These are phyloP conservation scores for Noccaea bulbosa DNA, from an alignment of 345 rosid species.

Conservation along the genomic window DNA sequence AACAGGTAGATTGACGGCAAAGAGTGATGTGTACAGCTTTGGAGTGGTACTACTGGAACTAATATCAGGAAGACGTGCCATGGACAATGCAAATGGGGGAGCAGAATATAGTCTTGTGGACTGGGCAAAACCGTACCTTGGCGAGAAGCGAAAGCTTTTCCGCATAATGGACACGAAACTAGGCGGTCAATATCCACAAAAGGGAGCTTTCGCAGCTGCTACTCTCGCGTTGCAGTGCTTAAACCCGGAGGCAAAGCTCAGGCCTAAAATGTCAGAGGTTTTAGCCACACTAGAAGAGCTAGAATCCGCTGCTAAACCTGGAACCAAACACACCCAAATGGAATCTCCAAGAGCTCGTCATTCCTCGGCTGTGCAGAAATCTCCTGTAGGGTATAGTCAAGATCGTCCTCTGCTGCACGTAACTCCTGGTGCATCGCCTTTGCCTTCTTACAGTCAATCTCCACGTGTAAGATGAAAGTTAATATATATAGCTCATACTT, in stretches of 20 bases:
- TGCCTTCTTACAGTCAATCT: conserved; percentile 59
- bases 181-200: conserved; percentile 68
- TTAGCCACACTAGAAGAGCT: conserved; percentile 49
- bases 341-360: conserved; percentile 40
- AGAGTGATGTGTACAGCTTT: conserved; percentile 77
- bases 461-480: conserved; percentile 49
- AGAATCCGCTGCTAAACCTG: conserved; percentile 39
- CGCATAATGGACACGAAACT: conserved; percentile 78
- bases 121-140: conserved; percentile 75
- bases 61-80: conserved; percentile 61
- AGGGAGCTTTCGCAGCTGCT: conserved; percentile 61
- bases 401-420: conserved; percentile 54
- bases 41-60: conserved; percentile 74
- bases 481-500: neutral
- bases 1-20: conserved; percentile 63
- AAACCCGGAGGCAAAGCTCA: conserved; percentile 58
- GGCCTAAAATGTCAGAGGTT: conserved; percentile 74
- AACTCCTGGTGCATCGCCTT: conserved; percentile 67
- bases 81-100: conserved; percentile 56
- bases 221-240: conserved; percentile 62
- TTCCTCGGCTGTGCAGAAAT: conserved; percentile 48
- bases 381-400: conserved; percentile 54
- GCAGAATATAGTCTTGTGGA: conserved; percentile 70
- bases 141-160: conserved; percentile 61
- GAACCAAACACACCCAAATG: conserved; percentile 23